Base-by-base conservation (phyloP, 352 stramenopile genomes). In the Globisporangium polare region DNA sequence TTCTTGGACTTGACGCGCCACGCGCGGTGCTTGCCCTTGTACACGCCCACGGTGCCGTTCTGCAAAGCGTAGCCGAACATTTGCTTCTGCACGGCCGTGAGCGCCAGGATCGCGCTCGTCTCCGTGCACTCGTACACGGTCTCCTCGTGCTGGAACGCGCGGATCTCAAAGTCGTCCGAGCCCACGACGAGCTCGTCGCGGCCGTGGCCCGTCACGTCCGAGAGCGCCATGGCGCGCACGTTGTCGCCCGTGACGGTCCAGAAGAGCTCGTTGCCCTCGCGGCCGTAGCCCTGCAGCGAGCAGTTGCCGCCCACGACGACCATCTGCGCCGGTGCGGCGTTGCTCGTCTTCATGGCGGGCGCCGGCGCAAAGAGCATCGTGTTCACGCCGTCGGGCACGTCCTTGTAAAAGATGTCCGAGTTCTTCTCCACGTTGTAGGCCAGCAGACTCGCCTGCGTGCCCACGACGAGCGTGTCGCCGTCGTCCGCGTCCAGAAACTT, bases 1-100 rank as follows among this genome's bases (percentile, higher is more conserved):
- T 97, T 89, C 65, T 97, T 97, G 17, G 80, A 94, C 66, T 98
- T 98, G 63, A 97, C 88, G 53, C 93, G 83, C 92, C 92, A 97
- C 12, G 91, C 77, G 50, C 93, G 88, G 64, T 80, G 69, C 31
- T 86, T 89, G 41, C 86, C 88, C 31, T 90, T 83, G 72, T 97
- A 98, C 5, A 98, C 83, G n/a, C 91, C 93, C n/a, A 97, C 81
- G 0, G 93, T 97, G 53, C 92, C 91, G 54, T 98, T 98, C 29
- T 88, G 68, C 9, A 98, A 74, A 41, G 87, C 88, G 66, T 97
- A 98, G 22, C 75, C 88, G 35, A 95, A 97, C 31, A 86, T 56
- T 37, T 83, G 68, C 39, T 86, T 88, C 31, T 82, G 74, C 47
- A 97, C 83, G 15, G 87, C 42, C 26, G 84, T 73, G 39, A 98